Evolutionary conservation across 1,139 yeast genomes (phyloP), one percentile per base, ranked within the genome.

Genomic region (Schizosaccharomyces versatilis): DNA sequence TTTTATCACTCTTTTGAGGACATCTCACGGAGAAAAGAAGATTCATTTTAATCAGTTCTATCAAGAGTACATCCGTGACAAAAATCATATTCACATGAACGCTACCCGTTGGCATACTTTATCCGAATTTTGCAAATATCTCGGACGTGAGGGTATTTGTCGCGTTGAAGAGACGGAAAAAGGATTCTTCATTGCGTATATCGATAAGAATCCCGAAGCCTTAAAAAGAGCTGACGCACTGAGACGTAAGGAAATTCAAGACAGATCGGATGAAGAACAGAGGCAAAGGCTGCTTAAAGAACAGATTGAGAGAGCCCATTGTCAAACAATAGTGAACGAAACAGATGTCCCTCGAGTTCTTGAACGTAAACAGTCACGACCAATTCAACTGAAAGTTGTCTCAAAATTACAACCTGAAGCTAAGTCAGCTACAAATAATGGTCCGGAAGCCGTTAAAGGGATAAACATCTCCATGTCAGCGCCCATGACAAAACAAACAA

Each of bases 61-160:
- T 68, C 95, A 88, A 62, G 96, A 88, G 65, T 83, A 82, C 63
- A 68, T 74, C 56, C 76, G 76, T 60, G 84, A 86, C 64, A 77
- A 78, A 62, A 78, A 84, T 56, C 97, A 90, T 66, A 71, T 86
- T 5, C 98, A 88, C 65, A 78, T 90, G 81, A 86, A 85, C 64
- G 80, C 96, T 2, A 90, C 98, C 0, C 72, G 73, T 59, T 90
- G 94, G 88, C 66, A 74, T 2, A 76, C 82, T 5, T 67, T 93
- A 47, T 75, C 90, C 0, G 75, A 77, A 54, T 84, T 88, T 65
- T 74, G 85, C n/a, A 74, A 77, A 59, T 69, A 77, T 61, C 67
- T 90, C 60, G 82, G 80, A 1, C 70, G 73, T 32, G 68, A 71
- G 36, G 84, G 86, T 1, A 67, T 74, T n/a, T 76, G 82, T 8